These are phyloP conservation scores for Helotiales sp. DNA, from an alignment of 2,329 filamentous ascomycete genomes.

Conservation along the genomic window DNA sequence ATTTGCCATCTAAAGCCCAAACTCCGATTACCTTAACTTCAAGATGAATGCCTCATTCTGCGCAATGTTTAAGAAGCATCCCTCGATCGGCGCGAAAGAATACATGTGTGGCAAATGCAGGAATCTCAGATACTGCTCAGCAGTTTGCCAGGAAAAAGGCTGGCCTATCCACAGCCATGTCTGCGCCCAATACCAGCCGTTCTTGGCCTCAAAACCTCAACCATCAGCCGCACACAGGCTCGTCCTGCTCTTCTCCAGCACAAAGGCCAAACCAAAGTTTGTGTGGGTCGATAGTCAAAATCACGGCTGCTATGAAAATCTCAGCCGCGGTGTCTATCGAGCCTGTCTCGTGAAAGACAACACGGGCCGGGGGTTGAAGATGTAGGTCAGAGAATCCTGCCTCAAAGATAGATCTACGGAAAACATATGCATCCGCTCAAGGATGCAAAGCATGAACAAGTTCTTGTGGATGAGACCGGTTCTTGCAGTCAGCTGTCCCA, in stretches of 20 bases:
- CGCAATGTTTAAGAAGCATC: not conserved
- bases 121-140: not conserved
- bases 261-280: not conserved
- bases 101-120: conserved; percentile 2
- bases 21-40: too few relatives aligned
- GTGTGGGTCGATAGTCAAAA: not conserved
- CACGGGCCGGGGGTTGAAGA: not conserved
- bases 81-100: not conserved
- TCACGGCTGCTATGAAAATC: not conserved
- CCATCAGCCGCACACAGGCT: not conserved
- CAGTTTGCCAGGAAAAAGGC: not conserved
- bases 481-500: not conserved
- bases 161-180: conserved; percentile 2
- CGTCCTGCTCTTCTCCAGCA: not conserved
- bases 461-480: not conserved
- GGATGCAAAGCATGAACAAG: not conserved
- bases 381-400: not conserved
- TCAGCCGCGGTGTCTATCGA: not conserved
- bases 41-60: not conserved
- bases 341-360: too few relatives aligned
- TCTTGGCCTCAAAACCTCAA: not conserved
- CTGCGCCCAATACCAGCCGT: conserved; percentile 4
- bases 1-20: not conserved
- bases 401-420: not conserved
- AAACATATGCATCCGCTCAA: not conserved